Percentiles rank a stretch among this genome's conserved stretches.
These are phyloP conservation scores for Blastobotrys aristatus DNA, from an alignment of 1,139 yeast genomes.

Conservation along the genomic window DNA sequence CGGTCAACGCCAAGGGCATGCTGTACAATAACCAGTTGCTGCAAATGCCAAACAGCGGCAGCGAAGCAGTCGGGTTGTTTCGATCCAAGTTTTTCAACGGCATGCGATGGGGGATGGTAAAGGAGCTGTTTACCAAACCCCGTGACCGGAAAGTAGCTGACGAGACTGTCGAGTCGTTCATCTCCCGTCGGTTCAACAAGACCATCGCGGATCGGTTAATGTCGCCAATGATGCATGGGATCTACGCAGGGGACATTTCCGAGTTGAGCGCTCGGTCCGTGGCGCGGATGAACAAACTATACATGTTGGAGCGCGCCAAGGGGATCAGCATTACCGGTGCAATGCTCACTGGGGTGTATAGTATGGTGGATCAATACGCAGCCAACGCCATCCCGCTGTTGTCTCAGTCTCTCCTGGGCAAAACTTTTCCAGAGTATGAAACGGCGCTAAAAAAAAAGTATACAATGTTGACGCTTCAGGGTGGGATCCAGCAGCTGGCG, in stretches of 20 bases:
- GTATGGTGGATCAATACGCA: constrained; percentile 28
- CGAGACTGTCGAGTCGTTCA: constrained; percentile 66
- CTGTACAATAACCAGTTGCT: constrained; percentile 37
- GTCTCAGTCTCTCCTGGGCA: constrained; percentile 25
- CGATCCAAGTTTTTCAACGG: constrained; percentile 40
- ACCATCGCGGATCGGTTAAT: constrained; percentile 56
- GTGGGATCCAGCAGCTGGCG: constrained; percentile 33
- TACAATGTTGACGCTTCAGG: constrained; percentile 29
- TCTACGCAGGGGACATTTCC: constrained; percentile 80
- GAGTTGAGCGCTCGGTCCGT: constrained; percentile 62
- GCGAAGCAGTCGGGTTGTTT: constrained; percentile 27
- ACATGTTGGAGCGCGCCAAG: constrained; percentile 50
- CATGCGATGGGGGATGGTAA: constrained; percentile 25
- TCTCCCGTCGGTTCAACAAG: constrained; percentile 65
- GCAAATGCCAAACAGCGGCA: constrained; percentile 30
- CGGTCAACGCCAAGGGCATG: constrained; percentile 58
- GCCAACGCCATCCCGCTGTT: constrained; percentile 26
- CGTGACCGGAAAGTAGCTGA: constrained; percentile 40
- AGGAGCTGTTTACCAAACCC: constrained; percentile 36
- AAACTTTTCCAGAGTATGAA: constrained; percentile 19
- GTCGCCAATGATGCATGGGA: constrained; percentile 84
- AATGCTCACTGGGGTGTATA: constrained; percentile 31
- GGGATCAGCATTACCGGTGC: constrained; percentile 53
- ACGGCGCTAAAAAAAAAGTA: constrained; percentile 19
- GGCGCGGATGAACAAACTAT: constrained; percentile 38